Evolutionary conservation across 1,284 basidiomycete species (phyloP).

Genomic region (Microbotryum silenes-acaulis): DNA sequence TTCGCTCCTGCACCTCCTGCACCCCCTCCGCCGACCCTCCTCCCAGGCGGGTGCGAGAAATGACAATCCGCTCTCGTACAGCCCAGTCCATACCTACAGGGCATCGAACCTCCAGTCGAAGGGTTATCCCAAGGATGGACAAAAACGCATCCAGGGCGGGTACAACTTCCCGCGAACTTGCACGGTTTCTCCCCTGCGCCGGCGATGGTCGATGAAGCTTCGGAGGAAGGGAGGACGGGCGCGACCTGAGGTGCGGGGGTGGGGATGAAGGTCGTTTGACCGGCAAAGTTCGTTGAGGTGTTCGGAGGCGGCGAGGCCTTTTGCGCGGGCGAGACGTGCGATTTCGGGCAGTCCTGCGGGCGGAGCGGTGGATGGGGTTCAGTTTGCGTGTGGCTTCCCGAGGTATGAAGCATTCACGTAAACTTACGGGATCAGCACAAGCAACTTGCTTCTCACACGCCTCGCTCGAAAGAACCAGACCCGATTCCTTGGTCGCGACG

Average conservation of each 20-base stretch:
- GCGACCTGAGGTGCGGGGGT: neutral
- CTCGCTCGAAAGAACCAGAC: constrained; percentile 85
- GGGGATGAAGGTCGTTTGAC: neutral
- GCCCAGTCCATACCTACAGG: constrained; percentile 64
- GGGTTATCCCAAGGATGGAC: constrained; percentile 50
- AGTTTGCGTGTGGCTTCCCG: constrained; percentile 2
- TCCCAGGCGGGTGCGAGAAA: constrained; percentile 62
- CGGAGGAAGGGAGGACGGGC: constrained; percentile 24
- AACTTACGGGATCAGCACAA: constrained; percentile 62
- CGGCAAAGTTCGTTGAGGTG: neutral
- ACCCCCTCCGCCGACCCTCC: constrained; percentile 6
- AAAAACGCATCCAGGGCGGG: constrained; percentile 63
- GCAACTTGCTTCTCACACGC: constrained; percentile 73
- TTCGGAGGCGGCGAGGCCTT: constrained; percentile 14
- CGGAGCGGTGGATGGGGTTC: neutral
- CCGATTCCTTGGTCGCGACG: constrained; percentile 79
- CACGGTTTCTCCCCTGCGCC: constrained; percentile 49
- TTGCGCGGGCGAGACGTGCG: constrained; percentile 34
- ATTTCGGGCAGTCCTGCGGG: constrained; percentile 36
- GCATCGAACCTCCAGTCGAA: constrained; percentile 30
- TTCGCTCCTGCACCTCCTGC: neutral
- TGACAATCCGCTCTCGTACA: constrained; percentile 67
- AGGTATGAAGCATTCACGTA: constrained; percentile 31
- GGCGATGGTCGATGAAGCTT: constrained; percentile 31
- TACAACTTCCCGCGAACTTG: constrained; percentile 63